Evolutionary conservation across 2,329 filamentous ascomycete genomes (phyloP).

Genomic region (Ramularia endophylla): DNA sequence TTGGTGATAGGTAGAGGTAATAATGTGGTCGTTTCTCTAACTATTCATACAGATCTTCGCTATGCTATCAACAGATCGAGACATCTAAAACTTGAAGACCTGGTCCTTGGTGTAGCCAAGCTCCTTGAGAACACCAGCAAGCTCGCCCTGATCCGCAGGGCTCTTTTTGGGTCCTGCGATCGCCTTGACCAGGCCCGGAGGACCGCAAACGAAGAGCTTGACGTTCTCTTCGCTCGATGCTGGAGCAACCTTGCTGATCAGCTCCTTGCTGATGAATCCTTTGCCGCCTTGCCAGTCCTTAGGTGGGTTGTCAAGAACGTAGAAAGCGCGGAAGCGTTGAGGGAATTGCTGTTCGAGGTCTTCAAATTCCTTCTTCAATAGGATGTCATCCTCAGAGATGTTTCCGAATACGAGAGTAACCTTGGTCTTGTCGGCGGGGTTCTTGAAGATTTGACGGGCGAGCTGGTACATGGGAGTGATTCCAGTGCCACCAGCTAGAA

Average conservation of each 20-base stretch:
- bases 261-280: slow-evolving; percentile 81
- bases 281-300: slow-evolving; percentile 70
- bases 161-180: slow-evolving; percentile 85
- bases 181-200: slow-evolving; percentile 87
- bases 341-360: slow-evolving; percentile 93
- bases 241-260: slow-evolving; percentile 90
- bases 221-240: slow-evolving; percentile 88
- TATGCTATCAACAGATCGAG: background rate
- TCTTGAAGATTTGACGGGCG: slow-evolving; percentile 83
- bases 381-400: slow-evolving; percentile 80
- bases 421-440: slow-evolving; percentile 95
- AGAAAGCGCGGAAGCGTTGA: slow-evolving; percentile 91
- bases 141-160: slow-evolving; percentile 89
- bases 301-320: slow-evolving; percentile 79
- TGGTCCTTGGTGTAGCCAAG: slow-evolving; percentile 81
- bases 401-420: slow-evolving; percentile 95
- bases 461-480: slow-evolving; percentile 99
- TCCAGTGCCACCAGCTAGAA: slow-evolving; percentile 91
- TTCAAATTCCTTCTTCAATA: slow-evolving; percentile 78
- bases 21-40: no score
- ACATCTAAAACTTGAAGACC: slow-evolving; percentile 85
- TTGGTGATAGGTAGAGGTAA: no score
- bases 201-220: slow-evolving; percentile 95
- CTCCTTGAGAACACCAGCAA: slow-evolving; percentile 74
- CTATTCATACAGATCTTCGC: slow-evolving; percentile 11